These are phyloP conservation scores for Elongisporangium prolatum DNA, from an alignment of 352 stramenopile species.

Conservation along the genomic window DNA sequence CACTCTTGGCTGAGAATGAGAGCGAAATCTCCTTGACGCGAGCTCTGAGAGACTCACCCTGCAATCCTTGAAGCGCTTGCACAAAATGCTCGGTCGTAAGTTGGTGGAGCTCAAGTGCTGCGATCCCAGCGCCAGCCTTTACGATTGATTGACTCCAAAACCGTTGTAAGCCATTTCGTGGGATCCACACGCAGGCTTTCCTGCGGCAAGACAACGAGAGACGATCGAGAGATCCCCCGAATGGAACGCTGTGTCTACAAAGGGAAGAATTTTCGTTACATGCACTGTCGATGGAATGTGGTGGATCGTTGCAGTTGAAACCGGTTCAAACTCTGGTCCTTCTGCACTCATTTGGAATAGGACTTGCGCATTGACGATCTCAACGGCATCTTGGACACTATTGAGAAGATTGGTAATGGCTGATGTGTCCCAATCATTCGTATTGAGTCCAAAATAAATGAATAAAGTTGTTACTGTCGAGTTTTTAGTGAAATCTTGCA, in stretches of 20 bases:
- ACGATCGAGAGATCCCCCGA: slow-evolving; percentile 58
- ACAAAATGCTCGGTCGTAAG: slow-evolving; percentile 29
- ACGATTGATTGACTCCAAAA: slow-evolving; percentile 56
- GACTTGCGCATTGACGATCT: slow-evolving; percentile 30
- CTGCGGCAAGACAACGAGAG: slow-evolving; percentile 36
- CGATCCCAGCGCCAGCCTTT: slow-evolving; percentile 27
- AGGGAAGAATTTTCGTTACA: slow-evolving; percentile 28
- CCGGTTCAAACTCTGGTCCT: neutral
- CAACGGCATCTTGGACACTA: slow-evolving; percentile 15
- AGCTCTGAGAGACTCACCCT: slow-evolving; percentile 19
- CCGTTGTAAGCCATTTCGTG: slow-evolving; percentile 28
- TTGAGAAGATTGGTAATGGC: slow-evolving; percentile 1
- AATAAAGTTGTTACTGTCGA: slow-evolving; percentile 17
- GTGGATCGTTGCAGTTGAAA: neutral
- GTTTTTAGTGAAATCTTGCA: slow-evolving; percentile 9
- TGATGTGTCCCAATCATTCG: slow-evolving; percentile 37
- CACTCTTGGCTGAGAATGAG: slow-evolving; percentile 32
- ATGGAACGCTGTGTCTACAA: slow-evolving; percentile 37
- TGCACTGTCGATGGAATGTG: slow-evolving; percentile 6
- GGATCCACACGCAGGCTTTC: slow-evolving; percentile 40
- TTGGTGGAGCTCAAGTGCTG: slow-evolving; percentile 35
- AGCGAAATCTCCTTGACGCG: slow-evolving; percentile 27
- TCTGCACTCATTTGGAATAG: slow-evolving; percentile 52
- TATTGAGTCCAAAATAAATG: slow-evolving; percentile 51
- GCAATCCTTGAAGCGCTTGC: slow-evolving; percentile 32